Percentiles rank a stretch among this genome's conserved stretches.
Conservation (phyloP, 306 rosid genomes). For the Medicago ruthenica region DNA sequence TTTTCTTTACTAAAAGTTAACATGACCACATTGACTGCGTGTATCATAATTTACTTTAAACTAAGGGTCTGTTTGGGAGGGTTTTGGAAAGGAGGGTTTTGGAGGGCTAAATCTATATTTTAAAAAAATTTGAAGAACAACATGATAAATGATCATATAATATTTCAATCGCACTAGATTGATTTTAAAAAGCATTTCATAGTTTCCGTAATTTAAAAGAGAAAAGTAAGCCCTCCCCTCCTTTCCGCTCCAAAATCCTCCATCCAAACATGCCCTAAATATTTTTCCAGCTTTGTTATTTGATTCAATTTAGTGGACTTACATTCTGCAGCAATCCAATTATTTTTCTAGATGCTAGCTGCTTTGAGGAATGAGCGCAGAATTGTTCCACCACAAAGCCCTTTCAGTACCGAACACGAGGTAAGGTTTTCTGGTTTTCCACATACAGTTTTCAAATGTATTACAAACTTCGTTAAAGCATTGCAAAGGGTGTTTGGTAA, state of each 20-base stretch:
- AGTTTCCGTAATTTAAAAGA: too few species aligned
- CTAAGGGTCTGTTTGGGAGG: background rate
- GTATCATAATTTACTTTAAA: slow-evolving; percentile 13
- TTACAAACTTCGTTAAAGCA: background rate
- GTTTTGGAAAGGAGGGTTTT: too few species aligned
- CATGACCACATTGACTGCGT: background rate
- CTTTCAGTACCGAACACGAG: slow-evolving; percentile 91
- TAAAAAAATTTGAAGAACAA: too few species aligned
- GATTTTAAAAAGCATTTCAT: too few species aligned
- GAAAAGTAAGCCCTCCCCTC: too few species aligned
- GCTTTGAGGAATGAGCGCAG: slow-evolving; percentile 76
- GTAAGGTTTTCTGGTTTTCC: slow-evolving; percentile 48
- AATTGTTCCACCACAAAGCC: slow-evolving; percentile 60
- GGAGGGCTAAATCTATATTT: too few species aligned
- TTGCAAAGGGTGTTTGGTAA: slow-evolving; percentile 13
- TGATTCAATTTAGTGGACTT: slow-evolving; percentile 43
- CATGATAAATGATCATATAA: too few species aligned
- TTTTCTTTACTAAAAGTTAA: slow-evolving; percentile 27
- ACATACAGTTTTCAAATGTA: slow-evolving; percentile 7
- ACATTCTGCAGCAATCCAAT: slow-evolving; percentile 36
- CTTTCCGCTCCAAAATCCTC: too few species aligned
- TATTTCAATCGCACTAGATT: too few species aligned
- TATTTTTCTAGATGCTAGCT: slow-evolving; percentile 81
- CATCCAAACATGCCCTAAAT: too few species aligned
- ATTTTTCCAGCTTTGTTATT: slow-evolving; percentile 27